These are phyloP conservation scores for Paramecium primaurelia DNA, from an alignment of 73 alveolate species.

Conservation along the genomic window DNA sequence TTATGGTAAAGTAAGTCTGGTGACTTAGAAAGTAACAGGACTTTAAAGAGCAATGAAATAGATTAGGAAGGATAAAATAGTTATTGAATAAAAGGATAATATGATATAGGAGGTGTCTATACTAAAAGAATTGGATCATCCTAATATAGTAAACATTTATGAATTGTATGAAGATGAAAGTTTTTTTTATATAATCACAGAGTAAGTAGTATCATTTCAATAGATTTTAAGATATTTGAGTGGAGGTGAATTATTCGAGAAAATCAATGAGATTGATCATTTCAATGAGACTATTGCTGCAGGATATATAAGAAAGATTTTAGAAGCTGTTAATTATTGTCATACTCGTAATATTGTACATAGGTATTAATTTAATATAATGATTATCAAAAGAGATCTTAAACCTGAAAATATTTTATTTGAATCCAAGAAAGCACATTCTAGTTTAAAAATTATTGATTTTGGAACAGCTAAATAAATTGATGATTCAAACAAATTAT, in stretches of 20 bases:
- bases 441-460: constrained; percentile 47
- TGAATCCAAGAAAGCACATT: background rate
- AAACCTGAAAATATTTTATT: constrained; percentile 59
- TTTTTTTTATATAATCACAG: constrained; percentile 56
- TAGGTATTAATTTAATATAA: background rate
- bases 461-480: constrained; percentile 58
- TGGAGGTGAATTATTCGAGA: constrained; percentile 68
- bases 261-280: constrained; percentile 46
- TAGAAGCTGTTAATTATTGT: constrained; percentile 44
- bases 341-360: constrained; percentile 53
- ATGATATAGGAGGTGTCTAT: constrained; percentile 57
- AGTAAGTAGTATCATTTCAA: background rate
- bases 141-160: constrained; percentile 59
- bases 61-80: constrained; percentile 42
- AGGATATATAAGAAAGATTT: constrained; percentile 47
- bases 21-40: constrained; percentile 42
- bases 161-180: constrained; percentile 55
- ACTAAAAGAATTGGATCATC: constrained; percentile 63
- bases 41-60: constrained; percentile 63
- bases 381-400: constrained; percentile 35
- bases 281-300: constrained; percentile 33
- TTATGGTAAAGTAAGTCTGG: constrained; percentile 22
- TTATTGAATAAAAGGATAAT: background rate
- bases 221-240: constrained; percentile 29
- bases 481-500: background rate